Evolutionary conservation across 371 early-diverging fungal genomes (phyloP).

Genomic region (Batrachochytrium dendrobatidis): DNA sequence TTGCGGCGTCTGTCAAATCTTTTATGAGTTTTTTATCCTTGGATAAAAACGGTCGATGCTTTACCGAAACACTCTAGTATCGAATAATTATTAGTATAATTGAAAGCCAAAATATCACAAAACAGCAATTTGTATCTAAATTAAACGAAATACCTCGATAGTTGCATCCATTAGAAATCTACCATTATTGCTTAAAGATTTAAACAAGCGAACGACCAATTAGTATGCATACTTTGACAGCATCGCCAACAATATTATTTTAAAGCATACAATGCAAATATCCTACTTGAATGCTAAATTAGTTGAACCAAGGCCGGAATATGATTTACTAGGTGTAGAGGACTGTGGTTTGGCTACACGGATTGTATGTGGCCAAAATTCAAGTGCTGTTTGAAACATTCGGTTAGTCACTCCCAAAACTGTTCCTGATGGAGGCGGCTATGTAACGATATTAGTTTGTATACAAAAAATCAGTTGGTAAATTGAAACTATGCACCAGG

Average conservation of each 20-base stretch:
- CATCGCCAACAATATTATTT: no score
- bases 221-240: no score
- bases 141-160: no score
- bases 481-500: neutral
- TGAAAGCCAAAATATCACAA: no score
- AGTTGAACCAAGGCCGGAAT: no score
- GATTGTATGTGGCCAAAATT: constrained; percentile 87
- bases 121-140: no score
- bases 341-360: constrained; percentile 50
- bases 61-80: constrained; percentile 37
- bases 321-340: no score
- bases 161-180: no score
- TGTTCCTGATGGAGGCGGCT: constrained; percentile 58
- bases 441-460: constrained; percentile 4
- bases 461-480: constrained; percentile 1
- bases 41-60: constrained; percentile 69
- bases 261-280: no score
- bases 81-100: constrained; percentile 11
- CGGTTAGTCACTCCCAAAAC: constrained; percentile 93
- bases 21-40: constrained; percentile 69
- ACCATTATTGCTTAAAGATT: no score
- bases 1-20: constrained; percentile 58
- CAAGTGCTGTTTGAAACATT: constrained; percentile 79
- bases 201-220: no score
- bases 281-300: no score